These are phyloP conservation scores for Phaeosphaeria sp. DNA, from an alignment of 2,329 filamentous ascomycete genomes.

Conservation along the genomic window DNA sequence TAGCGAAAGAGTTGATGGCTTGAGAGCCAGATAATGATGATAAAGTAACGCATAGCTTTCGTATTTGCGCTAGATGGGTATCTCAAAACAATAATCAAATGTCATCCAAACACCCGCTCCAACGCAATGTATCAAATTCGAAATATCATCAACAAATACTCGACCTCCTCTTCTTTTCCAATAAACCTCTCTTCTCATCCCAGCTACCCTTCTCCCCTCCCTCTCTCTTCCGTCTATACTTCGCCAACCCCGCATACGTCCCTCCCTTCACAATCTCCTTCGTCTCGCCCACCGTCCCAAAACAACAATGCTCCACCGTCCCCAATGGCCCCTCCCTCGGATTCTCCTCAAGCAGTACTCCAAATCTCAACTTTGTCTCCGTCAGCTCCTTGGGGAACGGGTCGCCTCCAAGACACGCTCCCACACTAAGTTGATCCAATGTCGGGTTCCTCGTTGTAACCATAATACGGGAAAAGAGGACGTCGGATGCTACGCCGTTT, in stretches of 20 bases:
- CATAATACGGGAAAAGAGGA: conserved; percentile 46
- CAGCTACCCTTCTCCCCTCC: not conserved
- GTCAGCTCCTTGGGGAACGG: conserved; percentile 49
- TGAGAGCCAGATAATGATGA: not conserved
- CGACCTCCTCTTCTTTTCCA: not conserved
- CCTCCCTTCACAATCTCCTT: conserved; percentile 48
- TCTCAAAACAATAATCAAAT: no score
- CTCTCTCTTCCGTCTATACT: conserved; percentile 14
- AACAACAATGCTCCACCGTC: conserved; percentile 48
- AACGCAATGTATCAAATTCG: not conserved
- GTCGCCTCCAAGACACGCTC: conserved; percentile 50
- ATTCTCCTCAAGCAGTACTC: conserved; percentile 47
- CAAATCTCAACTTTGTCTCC: conserved; percentile 48
- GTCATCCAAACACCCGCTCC: no score
- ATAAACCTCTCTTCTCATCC: conserved; percentile 8
- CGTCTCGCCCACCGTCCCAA: conserved; percentile 47
- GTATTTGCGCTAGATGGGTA: not conserved
- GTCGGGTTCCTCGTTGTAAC: conserved; percentile 49
- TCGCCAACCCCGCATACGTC: conserved; percentile 44
- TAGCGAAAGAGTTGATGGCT: not conserved
- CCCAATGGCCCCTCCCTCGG: conserved; percentile 39
- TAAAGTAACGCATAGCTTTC: not conserved
- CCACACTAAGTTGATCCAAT: conserved; percentile 47
- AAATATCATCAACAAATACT: not conserved
- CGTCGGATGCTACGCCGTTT: conserved; percentile 47